Evolutionary conservation across 352 stramenopile species (phyloP).

Genomic region (Blastocystis sp.): DNA sequence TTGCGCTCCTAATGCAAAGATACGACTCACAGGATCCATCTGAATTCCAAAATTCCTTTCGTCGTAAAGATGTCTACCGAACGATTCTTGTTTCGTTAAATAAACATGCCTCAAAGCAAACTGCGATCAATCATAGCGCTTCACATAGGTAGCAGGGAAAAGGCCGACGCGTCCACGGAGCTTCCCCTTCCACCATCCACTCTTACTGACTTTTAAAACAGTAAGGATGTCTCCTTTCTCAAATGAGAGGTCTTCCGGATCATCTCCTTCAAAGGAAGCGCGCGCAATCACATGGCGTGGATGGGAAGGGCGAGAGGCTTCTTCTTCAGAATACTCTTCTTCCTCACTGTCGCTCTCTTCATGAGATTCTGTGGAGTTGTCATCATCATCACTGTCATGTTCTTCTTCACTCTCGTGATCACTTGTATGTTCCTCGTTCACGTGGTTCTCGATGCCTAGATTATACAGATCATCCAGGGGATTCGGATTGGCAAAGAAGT

Average conservation of each 20-base stretch:
- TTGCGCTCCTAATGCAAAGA: constrained; percentile 44
- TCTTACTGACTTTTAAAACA: not conserved
- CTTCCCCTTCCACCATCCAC: constrained; percentile 1
- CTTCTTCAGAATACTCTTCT: not conserved
- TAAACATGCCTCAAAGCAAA: not conserved
- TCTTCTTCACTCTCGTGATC: not conserved
- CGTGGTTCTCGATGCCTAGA: no score
- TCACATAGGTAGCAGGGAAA: constrained; percentile 18
- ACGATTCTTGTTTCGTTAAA: not conserved
- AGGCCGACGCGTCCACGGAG: not conserved
- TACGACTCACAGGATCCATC: constrained; percentile 37
- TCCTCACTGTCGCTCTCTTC: not conserved
- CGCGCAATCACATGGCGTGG: not conserved
- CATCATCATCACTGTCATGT: not conserved
- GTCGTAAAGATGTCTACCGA: not conserved
- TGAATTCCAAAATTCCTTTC: no score
- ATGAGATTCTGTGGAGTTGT: not conserved
- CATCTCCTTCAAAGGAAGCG: not conserved
- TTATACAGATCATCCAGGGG: no score
- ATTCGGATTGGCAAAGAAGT: no score
- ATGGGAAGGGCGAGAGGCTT: not conserved
- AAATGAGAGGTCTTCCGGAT: constrained; percentile 21
- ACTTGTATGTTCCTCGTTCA: not conserved
- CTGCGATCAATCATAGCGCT: not conserved
- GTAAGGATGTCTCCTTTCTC: constrained; percentile 2